Evolutionary conservation across 345 rosid genomes (phyloP).

Genomic region (Citrus unshiu): DNA sequence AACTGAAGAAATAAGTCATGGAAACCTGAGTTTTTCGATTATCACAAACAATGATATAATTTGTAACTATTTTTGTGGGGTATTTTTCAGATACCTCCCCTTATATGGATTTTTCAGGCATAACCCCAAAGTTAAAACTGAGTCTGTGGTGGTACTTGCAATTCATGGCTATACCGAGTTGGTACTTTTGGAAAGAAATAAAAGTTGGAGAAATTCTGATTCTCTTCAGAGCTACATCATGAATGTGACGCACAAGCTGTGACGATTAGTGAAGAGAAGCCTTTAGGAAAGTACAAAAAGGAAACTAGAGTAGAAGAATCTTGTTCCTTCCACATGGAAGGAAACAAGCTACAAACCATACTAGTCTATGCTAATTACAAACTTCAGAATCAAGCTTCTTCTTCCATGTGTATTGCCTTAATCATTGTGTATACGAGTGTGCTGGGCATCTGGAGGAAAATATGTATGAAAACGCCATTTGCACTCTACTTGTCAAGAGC

Average conservation of each 20-base stretch:
- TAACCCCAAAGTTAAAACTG: too few relatives aligned
- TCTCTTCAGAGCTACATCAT: conserved; percentile 6
- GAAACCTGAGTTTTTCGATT: too few relatives aligned
- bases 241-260: conserved; percentile 16
- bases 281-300: not conserved
- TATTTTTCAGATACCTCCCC: too few relatives aligned
- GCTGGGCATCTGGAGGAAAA: conserved; percentile 9
- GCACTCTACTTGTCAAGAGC: not conserved
- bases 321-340: conserved; percentile 20
- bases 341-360: conserved; percentile 9
- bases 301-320: conserved; percentile 20
- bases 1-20: too few relatives aligned
- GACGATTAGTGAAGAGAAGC: conserved; percentile 6
- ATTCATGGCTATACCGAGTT: not conserved
- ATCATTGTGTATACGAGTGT: not conserved
- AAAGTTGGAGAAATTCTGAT: conserved; percentile 10
- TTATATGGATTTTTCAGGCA: too few relatives aligned
- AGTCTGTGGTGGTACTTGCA: too few relatives aligned
- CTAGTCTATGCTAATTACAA: not conserved
- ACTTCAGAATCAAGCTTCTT: not conserved
- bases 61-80: too few relatives aligned
- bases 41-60: too few relatives aligned
- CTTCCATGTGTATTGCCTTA: not conserved
- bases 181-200: not conserved
- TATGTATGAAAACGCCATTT: not conserved